These are phyloP conservation scores for Sugiyamaella chiloensis DNA, from an alignment of 805 yeast genomes.

Conservation along the genomic window DNA sequence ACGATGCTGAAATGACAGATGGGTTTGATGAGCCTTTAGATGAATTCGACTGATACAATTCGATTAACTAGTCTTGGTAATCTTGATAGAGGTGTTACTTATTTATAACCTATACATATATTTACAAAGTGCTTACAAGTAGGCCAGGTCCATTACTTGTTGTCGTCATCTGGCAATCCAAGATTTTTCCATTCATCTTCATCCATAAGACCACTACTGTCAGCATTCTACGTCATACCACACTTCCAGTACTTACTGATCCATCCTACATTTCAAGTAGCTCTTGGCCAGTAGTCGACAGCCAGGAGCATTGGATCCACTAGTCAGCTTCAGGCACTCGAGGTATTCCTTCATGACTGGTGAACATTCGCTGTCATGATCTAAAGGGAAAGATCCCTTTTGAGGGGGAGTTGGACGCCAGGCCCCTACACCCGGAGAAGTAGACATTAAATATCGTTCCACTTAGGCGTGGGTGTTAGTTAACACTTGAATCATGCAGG, in stretches of 20 bases:
- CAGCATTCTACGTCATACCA: background rate
- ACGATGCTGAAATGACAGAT: conserved; percentile 4
- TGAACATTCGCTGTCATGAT: conserved; percentile 82
- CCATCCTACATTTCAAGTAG: conserved; percentile 87
- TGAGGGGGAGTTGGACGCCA: conserved; percentile 85
- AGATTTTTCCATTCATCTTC: conserved; percentile 56
- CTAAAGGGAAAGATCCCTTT: conserved; percentile 93
- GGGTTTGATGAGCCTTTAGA: conserved; percentile 4
- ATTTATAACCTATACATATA: background rate
- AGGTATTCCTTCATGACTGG: conserved; percentile 71
- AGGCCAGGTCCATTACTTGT: too few species aligned
- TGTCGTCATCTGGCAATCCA: conserved; percentile 55
- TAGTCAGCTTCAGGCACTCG: conserved; percentile 70
- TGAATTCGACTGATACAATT: background rate
- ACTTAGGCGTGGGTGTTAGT: too few species aligned
- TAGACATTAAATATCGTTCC: background rate
- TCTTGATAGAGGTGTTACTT: too few species aligned
- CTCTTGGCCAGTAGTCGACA: conserved; percentile 80
- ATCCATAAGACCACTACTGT: conserved; percentile 48
- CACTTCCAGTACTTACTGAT: conserved; percentile 40
- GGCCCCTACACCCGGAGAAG: conserved; percentile 31
- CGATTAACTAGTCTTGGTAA: too few species aligned
- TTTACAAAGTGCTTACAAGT: too few species aligned
- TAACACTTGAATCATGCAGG: too few species aligned
- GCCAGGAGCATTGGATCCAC: conserved; percentile 85